Evolutionary conservation across 345 rosid species (phyloP).

Genomic region (Salix dunnii): DNA sequence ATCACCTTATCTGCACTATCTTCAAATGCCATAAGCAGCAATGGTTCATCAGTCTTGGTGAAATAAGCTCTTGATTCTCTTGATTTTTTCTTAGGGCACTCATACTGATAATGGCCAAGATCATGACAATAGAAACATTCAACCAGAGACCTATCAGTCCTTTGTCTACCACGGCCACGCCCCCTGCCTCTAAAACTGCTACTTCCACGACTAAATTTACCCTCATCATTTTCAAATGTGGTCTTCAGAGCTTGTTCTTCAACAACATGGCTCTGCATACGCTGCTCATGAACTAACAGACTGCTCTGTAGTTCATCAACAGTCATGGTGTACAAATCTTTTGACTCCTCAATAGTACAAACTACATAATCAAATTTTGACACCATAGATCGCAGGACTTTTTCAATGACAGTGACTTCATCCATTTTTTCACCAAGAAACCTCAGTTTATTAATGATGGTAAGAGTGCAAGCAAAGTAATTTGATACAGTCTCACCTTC

Average conservation of each 20-base stretch:
- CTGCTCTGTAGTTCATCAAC: neutral
- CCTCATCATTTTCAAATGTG: too few relatives aligned
- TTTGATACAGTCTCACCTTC: neutral
- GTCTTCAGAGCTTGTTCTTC: neutral
- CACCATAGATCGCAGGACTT: neutral
- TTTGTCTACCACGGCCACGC: neutral
- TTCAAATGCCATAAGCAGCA: too few relatives aligned
- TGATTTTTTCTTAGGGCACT: neutral
- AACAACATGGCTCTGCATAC: neutral
- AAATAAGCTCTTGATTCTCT: too few relatives aligned
- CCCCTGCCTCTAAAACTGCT: neutral
- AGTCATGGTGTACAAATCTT: neutral
- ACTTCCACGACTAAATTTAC: accelerated
- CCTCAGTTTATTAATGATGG: too few relatives aligned
- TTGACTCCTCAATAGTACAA: neutral
- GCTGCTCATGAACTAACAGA: neutral
- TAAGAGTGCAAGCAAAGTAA: too few relatives aligned
- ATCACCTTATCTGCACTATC: too few relatives aligned
- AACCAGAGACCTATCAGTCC: neutral
- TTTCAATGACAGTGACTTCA: conserved; percentile 4
- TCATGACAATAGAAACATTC: neutral
- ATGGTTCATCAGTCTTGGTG: too few relatives aligned
- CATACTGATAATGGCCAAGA: neutral
- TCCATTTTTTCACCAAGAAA: conserved; percentile 6
- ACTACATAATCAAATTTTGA: too few relatives aligned